A percentile compares a stretch with the other conserved stretches of the same genome.
Evolutionary conservation across 345 rosid species (phyloP).

Genomic region (Brassica rapa): DNA sequence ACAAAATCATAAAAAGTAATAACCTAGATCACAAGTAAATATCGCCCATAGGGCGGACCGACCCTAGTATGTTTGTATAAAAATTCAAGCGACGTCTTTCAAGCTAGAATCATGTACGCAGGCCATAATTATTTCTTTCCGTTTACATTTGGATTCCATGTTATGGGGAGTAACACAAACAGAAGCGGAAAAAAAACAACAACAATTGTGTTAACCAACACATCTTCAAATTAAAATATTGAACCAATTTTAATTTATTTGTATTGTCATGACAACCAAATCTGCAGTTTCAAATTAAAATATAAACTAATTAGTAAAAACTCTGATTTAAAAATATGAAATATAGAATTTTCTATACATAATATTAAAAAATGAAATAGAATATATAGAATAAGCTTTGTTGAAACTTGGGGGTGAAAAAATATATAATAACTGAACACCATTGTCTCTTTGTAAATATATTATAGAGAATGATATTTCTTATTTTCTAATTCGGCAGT

Average conservation of each 20-base stretch:
- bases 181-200: not conserved
- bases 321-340: no score
- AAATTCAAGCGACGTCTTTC: no score
- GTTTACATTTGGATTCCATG: not conserved
- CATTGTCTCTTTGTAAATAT: not conserved
- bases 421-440: not conserved
- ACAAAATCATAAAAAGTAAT: no score
- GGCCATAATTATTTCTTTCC: not conserved
- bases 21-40: no score
- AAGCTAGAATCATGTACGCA: not conserved
- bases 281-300: not conserved
- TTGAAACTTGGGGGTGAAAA: not conserved
- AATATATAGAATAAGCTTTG: not conserved
- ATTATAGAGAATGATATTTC: not conserved
- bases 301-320: no score
- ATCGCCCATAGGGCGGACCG: no score
- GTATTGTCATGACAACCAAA: not conserved
- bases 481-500: no score
- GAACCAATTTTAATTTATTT: not conserved
- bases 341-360: no score
- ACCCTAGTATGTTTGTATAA: no score
- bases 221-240: not conserved
- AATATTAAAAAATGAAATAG: no score
- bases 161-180: not conserved
- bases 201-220: not conserved